Evolutionary conservation across 2,329 filamentous ascomycete species (phyloP).

Genomic region (Chaetothyriales sp.): DNA sequence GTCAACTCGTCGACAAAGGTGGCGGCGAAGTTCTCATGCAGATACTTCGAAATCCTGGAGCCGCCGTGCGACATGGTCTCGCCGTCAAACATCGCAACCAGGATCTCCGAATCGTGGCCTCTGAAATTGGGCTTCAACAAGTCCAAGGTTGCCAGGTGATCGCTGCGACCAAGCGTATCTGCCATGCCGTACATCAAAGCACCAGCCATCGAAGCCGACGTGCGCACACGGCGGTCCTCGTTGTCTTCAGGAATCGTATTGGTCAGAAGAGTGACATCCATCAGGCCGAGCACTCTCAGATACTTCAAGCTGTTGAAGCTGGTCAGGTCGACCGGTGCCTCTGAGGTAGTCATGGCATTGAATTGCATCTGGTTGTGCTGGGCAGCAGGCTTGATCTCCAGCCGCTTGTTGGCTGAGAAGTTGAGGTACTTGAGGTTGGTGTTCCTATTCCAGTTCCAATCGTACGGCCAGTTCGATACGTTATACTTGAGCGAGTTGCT

Average conservation of each 20-base stretch:
- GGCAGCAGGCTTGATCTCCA: constrained; percentile 60
- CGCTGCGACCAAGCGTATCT: constrained; percentile 79
- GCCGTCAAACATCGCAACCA: constrained; percentile 92
- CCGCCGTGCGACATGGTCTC: constrained; percentile 77
- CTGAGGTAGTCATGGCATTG: constrained; percentile 34
- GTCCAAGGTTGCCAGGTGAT: constrained; percentile 90
- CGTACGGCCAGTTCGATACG: constrained; percentile 95
- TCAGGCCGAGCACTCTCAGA: constrained; percentile 75
- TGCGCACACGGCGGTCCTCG: constrained; percentile 85
- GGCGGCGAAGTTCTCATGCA: constrained; percentile 87
- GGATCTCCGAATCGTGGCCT: constrained; percentile 73
- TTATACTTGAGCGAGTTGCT: constrained; percentile 97
- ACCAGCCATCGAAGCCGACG: constrained; percentile 86
- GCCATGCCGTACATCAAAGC: constrained; percentile 94
- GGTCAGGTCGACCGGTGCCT: constrained; percentile 51
- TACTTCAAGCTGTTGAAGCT: constrained; percentile 79
- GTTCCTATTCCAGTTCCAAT: constrained; percentile 99
- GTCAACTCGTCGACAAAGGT: constrained; percentile 74
- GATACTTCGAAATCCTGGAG: constrained; percentile 87
- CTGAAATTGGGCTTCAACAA: constrained; percentile 87
- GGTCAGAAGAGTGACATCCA: constrained; percentile 94
- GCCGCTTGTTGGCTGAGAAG: constrained; percentile 84
- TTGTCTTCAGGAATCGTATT: constrained; percentile 89
- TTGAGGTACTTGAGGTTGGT: constrained; percentile 89
- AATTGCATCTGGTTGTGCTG: constrained; percentile 36